Base-by-base conservation (phyloP, 2,329 filamentous ascomycete species). In the Pseudogymnoascus sp. region DNA sequence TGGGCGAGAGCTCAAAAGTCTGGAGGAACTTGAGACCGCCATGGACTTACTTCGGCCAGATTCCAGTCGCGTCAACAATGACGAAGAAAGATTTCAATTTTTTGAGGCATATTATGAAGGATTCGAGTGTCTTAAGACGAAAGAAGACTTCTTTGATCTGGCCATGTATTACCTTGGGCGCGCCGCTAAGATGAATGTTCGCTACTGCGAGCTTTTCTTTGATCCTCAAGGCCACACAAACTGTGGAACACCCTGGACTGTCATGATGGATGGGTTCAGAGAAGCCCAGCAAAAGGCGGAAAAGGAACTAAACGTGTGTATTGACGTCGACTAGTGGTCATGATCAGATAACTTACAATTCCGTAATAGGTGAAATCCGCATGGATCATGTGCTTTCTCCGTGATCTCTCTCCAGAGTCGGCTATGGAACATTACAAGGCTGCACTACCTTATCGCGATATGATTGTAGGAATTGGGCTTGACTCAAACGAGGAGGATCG, bases 141-240 rank as follows among this genome's bases (percentile, higher is more conserved):
- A 81, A 31, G 74, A 78, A n/a, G 89, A 92, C 75, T 92, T 89
- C 68, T 86, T 89, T 72, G 82, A 83, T 63, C 79, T 93, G 18
- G 88, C 87, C 1, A 88, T 84, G 78, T 80, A 81, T 64, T 92
- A 92, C 76, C 88, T 91, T 72, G 71, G 79, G 50, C 83, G 81
- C 64, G 89, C 87, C 1, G 78, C 81, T 14, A 75, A 76, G 5
- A 84, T 90, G 67, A 83, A 83, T 56, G 84, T 91, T 1, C 79
- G 82, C 59, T 89, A 92, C 71, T 86, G 86, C 28, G 89, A 92
- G 73, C 81, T 90, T 67, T 92, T 91, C 76, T 91, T 92, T 75
- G 89, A 92, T 72, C 88, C 89, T 1, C 89, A 92, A 74, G 88
- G 85, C 1, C 89, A 92, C 74, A 81, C 84, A 4, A 77, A 76